These are phyloP conservation scores for Saccharomyces mikatae DNA, from an alignment of 805 yeast genomes.

Conservation along the genomic window DNA sequence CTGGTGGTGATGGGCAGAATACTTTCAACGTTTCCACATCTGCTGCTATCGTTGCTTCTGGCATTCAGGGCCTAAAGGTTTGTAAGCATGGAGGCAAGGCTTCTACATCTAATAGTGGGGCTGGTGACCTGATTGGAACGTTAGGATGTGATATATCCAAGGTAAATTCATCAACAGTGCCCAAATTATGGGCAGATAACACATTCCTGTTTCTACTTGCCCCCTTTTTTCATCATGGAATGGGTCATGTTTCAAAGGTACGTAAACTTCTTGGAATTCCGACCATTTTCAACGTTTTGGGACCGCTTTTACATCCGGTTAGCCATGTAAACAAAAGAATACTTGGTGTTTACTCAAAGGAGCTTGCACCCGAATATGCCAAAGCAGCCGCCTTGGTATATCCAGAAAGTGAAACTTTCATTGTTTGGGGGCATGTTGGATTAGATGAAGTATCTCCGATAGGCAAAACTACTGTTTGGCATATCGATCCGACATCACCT, in stretches of 20 bases:
- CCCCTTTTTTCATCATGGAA: conserved; percentile 88
- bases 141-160: conserved; percentile 78
- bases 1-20: conserved; percentile 98
- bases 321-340: conserved; percentile 67
- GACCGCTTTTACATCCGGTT: conserved; percentile 90
- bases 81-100: conserved; percentile 98
- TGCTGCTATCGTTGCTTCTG: conserved; percentile 89
- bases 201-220: conserved; percentile 72
- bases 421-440: conserved; percentile 89
- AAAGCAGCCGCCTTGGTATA: conserved; percentile 59
- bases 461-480: conserved; percentile 79
- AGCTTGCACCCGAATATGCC: conserved; percentile 77
- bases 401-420: conserved; percentile 50
- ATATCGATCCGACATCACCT: conserved; percentile 34
- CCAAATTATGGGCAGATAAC: conserved; percentile 41
- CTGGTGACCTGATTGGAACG: conserved; percentile 76
- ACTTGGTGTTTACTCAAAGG: conserved; percentile 79
- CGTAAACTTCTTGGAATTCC: conserved; percentile 79
- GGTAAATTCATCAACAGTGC: conserved; percentile 56
- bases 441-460: conserved; percentile 90
- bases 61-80: conserved; percentile 60
- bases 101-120: conserved; percentile 84
- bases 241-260: conserved; percentile 75
- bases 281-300: conserved; percentile 86
- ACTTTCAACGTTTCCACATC: conserved; percentile 96